phyloP scores from a whole-genome alignment of 2,329 filamentous ascomycete genomes.

The Metarhizium anisopliae region DNA sequence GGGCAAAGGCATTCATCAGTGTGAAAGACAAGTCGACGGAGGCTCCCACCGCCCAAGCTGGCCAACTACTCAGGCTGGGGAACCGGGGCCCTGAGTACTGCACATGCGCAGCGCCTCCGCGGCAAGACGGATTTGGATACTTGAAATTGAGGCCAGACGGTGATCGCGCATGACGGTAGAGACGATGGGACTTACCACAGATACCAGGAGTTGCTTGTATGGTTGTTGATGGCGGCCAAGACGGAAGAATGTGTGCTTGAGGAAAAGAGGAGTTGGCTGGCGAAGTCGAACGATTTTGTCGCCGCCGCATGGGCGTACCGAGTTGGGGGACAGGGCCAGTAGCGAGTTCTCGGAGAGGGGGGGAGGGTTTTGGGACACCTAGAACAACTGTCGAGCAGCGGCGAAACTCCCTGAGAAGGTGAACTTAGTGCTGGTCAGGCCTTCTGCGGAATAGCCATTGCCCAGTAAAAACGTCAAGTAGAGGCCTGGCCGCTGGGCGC shows the following conservation, averaged over 20 bases:
- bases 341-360: background rate
- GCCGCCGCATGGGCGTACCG: constrained; percentile 11
- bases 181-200: constrained; percentile 28
- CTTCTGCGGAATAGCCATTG: no score
- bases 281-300: constrained; percentile 33
- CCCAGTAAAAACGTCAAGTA: no score
- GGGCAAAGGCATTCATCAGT: background rate
- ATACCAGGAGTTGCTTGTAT: constrained; percentile 21
- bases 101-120: constrained; percentile 9
- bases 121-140: constrained; percentile 13
- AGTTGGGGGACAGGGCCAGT: background rate
- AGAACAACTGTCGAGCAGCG: no score
- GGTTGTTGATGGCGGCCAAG: constrained; percentile 25
- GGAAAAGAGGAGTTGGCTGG: constrained; percentile 33
- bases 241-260: constrained; percentile 31
- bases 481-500: no score
- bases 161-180: constrained; percentile 28
- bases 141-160: constrained; percentile 16
- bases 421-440: no score
- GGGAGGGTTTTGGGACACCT: no score
- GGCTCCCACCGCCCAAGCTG: background rate
- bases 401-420: no score
- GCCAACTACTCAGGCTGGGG: constrained; percentile 1
- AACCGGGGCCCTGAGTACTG: background rate
- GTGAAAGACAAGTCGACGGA: background rate